Evolutionary conservation across 805 yeast genomes (phyloP).

Genomic region (Wickerhamiella azyma): DNA sequence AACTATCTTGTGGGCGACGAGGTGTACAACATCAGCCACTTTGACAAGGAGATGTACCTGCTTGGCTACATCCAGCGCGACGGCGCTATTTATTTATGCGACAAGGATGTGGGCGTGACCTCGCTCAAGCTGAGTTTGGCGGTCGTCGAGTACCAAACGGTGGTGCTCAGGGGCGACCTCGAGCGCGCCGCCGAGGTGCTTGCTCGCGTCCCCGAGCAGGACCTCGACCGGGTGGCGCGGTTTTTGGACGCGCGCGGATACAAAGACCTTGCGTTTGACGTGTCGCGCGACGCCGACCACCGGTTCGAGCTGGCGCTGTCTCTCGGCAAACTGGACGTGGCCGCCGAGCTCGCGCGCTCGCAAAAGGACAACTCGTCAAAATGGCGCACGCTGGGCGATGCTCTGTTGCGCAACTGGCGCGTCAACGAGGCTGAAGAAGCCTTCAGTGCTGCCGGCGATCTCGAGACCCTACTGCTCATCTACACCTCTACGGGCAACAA

Average conservation of each 20-base stretch:
- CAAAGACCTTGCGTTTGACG: constrained; percentile 64
- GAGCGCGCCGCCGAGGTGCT: constrained; percentile 56
- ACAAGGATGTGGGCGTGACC: constrained; percentile 72
- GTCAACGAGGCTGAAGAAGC: constrained; percentile 67
- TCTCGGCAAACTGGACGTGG: constrained; percentile 57
- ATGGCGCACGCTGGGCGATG: constrained; percentile 89
- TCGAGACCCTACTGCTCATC: constrained; percentile 66
- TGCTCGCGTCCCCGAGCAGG: constrained; percentile 44
- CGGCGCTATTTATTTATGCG: constrained; percentile 78
- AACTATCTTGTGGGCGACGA: constrained; percentile 93
- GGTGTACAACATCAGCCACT: constrained; percentile 82
- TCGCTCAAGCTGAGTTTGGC: constrained; percentile 72
- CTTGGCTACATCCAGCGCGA: constrained; percentile 86
- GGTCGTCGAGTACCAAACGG: constrained; percentile 89
- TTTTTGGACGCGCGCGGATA: constrained; percentile 90
- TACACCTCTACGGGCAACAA: constrained; percentile 69
- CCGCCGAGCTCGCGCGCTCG: constrained; percentile 44
- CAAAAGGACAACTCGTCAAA: constrained; percentile 30
- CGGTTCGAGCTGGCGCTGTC: constrained; percentile 79
- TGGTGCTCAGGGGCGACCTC: constrained; percentile 86
- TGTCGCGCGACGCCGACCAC: constrained; percentile 81
- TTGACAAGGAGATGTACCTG: constrained; percentile 72
- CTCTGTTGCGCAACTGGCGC: constrained; percentile 66
- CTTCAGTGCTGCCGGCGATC: constrained; percentile 65
- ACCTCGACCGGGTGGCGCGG: constrained; percentile 66